These are phyloP conservation scores for Cladophialophora yegresii DNA, from an alignment of 2,329 filamentous ascomycete species.

Conservation along the genomic window DNA sequence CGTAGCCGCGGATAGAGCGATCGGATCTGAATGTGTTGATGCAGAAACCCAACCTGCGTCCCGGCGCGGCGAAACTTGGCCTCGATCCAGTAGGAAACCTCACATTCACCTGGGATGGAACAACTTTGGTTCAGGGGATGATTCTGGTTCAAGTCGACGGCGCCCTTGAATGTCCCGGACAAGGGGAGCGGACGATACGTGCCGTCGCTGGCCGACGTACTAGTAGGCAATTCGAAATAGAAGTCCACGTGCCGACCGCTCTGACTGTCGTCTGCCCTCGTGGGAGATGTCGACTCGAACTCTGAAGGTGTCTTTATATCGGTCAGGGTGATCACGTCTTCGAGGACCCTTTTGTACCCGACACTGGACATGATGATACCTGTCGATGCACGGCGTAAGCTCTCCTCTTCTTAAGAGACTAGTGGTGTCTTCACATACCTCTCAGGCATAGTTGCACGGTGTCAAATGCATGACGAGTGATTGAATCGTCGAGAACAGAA, in stretches of 20 bases:
- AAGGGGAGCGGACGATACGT: constrained; percentile 23
- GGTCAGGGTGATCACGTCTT: constrained; percentile 33
- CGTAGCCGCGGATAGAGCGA: constrained; percentile 22
- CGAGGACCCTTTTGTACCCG: constrained; percentile 20
- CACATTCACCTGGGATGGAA: constrained; percentile 20
- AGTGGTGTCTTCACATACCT: constrained; percentile 12
- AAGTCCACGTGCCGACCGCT: constrained; percentile 22
- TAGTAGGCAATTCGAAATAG: constrained; percentile 30
- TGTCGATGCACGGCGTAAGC: neutral
- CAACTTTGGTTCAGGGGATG: constrained; percentile 23
- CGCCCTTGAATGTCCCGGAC: constrained; percentile 18
- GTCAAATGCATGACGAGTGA: constrained; percentile 22
- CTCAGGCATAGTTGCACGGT: constrained; percentile 27
- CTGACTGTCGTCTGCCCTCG: constrained; percentile 2
- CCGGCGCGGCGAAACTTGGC: constrained; percentile 23
- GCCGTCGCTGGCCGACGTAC: constrained; percentile 3
- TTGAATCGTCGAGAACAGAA: constrained; percentile 25
- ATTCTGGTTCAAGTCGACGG: constrained; percentile 8
- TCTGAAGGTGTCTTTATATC: constrained; percentile 26
- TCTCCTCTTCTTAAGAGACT: neutral
- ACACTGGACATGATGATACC: constrained; percentile 28
- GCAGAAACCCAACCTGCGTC: constrained; percentile 22
- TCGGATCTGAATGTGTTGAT: constrained; percentile 17
- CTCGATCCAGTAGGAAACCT: constrained; percentile 32
- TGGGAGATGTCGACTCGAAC: constrained; percentile 9